Evolutionary conservation across 139 green algal species (phyloP).

Genomic region (Coelastrella sp.): DNA sequence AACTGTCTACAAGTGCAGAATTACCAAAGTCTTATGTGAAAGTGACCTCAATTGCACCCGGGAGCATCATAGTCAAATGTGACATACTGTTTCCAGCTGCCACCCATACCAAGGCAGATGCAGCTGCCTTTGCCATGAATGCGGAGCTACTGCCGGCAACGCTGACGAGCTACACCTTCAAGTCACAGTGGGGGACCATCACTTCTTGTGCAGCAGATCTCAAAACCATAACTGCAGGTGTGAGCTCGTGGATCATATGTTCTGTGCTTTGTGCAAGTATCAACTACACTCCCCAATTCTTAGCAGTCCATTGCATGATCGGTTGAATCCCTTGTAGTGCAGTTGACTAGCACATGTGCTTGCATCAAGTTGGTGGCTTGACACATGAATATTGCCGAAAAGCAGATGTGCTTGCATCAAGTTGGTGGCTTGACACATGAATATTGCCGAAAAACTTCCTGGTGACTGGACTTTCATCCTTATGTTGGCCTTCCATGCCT

Average conservation of each 20-base stretch:
- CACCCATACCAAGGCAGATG: slow-evolving; percentile 1
- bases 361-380: no score
- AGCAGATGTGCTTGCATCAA: no score
- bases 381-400: no score
- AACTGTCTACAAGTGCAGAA: not conserved
- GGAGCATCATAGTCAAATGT: slow-evolving; percentile 10
- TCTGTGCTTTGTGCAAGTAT: no score
- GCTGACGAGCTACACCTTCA: not conserved
- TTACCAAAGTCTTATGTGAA: not conserved
- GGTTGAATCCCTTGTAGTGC: no score
- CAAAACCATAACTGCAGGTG: not conserved
- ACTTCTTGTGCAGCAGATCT: not conserved
- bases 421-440: no score
- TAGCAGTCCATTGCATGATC: no score
- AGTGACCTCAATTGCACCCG: not conserved
- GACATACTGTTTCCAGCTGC: slow-evolving; percentile 15
- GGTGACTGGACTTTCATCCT: not conserved
- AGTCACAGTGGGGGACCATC: not conserved
- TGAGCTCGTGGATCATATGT: not conserved
- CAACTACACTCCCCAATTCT: no score
- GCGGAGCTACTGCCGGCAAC: slow-evolving; percentile 1
- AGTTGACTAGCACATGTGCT: no score
- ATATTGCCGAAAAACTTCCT: no score
- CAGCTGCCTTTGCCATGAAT: slow-evolving; percentile 1
- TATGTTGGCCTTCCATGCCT: not conserved